phyloP scores from a whole-genome alignment of 192 early-diverging fungal genomes.

The Coemansia sp. region DNA sequence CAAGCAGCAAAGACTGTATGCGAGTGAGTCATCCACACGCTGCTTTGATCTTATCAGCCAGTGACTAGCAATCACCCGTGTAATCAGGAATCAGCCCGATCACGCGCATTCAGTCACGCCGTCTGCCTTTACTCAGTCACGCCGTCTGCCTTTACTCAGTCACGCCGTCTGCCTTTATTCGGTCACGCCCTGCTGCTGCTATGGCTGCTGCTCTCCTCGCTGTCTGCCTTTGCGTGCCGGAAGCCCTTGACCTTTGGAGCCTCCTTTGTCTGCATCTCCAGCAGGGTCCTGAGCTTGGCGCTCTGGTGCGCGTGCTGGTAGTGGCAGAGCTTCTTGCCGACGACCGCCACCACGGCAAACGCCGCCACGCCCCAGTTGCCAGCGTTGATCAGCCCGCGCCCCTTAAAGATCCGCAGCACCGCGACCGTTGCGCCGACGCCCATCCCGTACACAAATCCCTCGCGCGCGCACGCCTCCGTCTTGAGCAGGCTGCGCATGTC shows the following conservation, averaged over 20 bases:
- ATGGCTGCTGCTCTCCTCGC: too few species aligned
- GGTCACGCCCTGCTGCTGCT: neutral
- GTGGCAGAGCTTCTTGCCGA: constrained; percentile 35
- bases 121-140: too few species aligned
- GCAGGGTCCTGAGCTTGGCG: constrained; percentile 28
- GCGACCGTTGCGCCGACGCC: constrained; percentile 21
- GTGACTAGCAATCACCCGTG: too few species aligned
- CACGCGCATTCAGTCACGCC: too few species aligned
- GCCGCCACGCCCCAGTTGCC: constrained; percentile 40
- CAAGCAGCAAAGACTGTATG: neutral
- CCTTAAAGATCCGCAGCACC: constrained; percentile 31
- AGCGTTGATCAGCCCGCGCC: constrained; percentile 23
- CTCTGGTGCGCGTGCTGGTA: constrained; percentile 36
- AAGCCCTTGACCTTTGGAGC: constrained; percentile 21
- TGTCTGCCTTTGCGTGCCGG: neutral
- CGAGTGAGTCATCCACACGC: too few species aligned
- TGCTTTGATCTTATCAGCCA: too few species aligned
- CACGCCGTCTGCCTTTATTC: neutral
- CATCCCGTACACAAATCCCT: constrained; percentile 44
- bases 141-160: too few species aligned
- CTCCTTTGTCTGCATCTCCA: constrained; percentile 16
- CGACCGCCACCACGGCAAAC: constrained; percentile 24
- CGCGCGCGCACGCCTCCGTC: constrained; percentile 40
- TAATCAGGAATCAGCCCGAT: too few species aligned
- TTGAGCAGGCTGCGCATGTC: constrained; percentile 16